These are phyloP conservation scores for Volvox africanus DNA, from an alignment of 139 green algal species.

Conservation along the genomic window DNA sequence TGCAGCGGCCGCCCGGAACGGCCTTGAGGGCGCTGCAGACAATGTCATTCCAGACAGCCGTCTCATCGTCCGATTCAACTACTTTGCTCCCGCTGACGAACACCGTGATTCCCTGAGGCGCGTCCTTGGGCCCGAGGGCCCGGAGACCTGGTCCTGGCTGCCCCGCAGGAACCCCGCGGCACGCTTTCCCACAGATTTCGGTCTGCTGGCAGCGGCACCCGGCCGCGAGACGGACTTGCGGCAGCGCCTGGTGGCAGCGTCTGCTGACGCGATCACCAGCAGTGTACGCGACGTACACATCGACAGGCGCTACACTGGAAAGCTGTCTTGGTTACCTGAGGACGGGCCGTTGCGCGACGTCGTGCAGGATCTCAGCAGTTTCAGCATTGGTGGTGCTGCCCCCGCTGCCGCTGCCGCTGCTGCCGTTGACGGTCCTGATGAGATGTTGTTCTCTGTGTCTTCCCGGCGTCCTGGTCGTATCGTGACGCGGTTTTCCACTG, in stretches of 20 bases:
- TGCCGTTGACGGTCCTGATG: not conserved
- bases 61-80: slow-evolving; percentile 80
- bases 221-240: not conserved
- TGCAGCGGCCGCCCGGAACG: too few relatives aligned
- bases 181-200: slow-evolving; percentile 88
- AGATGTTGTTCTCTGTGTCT: not conserved
- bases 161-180: slow-evolving; percentile 74
- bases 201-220: slow-evolving; percentile 57
- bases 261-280: slow-evolving; percentile 30
- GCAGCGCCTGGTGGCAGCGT: slow-evolving; percentile 4
- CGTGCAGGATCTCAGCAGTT: slow-evolving; percentile 26
- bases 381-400: not conserved
- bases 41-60: not conserved
- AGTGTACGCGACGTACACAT: slow-evolving; percentile 80
- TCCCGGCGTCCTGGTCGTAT: slow-evolving; percentile 61
- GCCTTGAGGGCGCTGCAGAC: not conserved
- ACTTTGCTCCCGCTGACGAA: slow-evolving; percentile 63
- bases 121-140: slow-evolving; percentile 44
- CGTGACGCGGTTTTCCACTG: slow-evolving; percentile 52
- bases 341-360: slow-evolving; percentile 42
- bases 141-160: slow-evolving; percentile 74
- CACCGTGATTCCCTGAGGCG: slow-evolving; percentile 53
- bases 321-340: slow-evolving; percentile 58
- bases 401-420: not conserved
- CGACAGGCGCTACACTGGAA: slow-evolving; percentile 64